phyloP scores from a whole-genome alignment of 116 monocot species.

The Posidonia oceanica region DNA sequence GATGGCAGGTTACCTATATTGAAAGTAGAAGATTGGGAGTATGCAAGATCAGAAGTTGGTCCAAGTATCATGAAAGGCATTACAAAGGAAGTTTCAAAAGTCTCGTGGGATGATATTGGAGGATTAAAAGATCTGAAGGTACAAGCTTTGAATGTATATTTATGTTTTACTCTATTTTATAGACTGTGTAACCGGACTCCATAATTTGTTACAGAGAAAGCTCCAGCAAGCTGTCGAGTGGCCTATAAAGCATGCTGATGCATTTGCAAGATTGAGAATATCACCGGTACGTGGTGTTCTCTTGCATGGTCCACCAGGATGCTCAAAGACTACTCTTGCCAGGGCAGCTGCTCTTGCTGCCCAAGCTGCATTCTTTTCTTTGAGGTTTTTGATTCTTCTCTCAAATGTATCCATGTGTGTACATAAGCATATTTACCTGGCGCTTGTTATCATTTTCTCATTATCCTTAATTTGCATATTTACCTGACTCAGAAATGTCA shows the following conservation, averaged over 20 bases:
- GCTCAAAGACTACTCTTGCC: slow-evolving; percentile 96
- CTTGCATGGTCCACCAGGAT: slow-evolving; percentile 93
- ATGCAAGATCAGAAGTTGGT: slow-evolving; percentile 52
- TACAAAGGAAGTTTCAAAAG: slow-evolving; percentile 60
- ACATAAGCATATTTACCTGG: too few relatives aligned
- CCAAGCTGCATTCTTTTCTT: slow-evolving; percentile 85
- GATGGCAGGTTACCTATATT: slow-evolving; percentile 13
- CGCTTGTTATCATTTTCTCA: too few relatives aligned
- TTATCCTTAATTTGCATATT: too few relatives aligned
- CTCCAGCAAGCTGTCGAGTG: slow-evolving; percentile 87
- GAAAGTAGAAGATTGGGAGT: slow-evolving; percentile 68
- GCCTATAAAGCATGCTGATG: slow-evolving; percentile 79
- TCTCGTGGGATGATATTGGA: slow-evolving; percentile 98
- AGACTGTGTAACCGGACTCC: neutral
- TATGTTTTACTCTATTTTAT: too few relatives aligned
- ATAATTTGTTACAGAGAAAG: slow-evolving; percentile 44
- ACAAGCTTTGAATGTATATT: too few relatives aligned
- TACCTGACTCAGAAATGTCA: too few relatives aligned
- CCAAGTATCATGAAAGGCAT: slow-evolving; percentile 84
- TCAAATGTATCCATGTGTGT: neutral
- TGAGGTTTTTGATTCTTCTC: slow-evolving; percentile 37
- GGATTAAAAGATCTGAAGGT: slow-evolving; percentile 91
- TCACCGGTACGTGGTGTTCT: slow-evolving; percentile 80
- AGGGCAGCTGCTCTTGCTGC: slow-evolving; percentile 92
- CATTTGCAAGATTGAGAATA: slow-evolving; percentile 67